Evolutionary conservation across 345 rosid species (phyloP).

Genomic region (Arabidopsis thaliana): DNA sequence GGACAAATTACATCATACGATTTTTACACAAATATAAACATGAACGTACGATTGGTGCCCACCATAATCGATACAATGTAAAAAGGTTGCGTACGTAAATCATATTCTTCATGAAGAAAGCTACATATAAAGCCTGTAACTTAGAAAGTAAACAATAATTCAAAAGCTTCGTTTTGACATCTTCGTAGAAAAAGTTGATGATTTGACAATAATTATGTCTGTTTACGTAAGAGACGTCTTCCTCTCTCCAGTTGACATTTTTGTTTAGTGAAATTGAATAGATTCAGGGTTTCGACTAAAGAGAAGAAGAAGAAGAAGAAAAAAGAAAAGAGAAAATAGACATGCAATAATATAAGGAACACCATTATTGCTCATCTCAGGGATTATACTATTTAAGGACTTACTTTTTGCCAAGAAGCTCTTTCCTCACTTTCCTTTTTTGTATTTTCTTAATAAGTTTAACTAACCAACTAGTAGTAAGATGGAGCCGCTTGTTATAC

Average conservation of each 20-base stretch:
- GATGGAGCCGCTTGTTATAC: slow-evolving; percentile 24
- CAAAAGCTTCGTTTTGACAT: slow-evolving; percentile 27
- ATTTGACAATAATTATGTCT: slow-evolving; percentile 12
- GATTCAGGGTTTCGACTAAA: slow-evolving; percentile 35
- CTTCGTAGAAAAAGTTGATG: slow-evolving; percentile 28
- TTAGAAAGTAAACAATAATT: neutral
- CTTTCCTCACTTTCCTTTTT: slow-evolving; percentile 28
- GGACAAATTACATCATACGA: neutral
- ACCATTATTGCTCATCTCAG: slow-evolving; percentile 41
- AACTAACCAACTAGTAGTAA: slow-evolving; percentile 25
- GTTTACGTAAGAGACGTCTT: slow-evolving; percentile 36
- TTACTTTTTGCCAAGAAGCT: slow-evolving; percentile 20
- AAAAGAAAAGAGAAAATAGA: slow-evolving; percentile 37
- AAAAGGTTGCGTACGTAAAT: slow-evolving; percentile 31
- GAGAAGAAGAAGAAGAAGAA: slow-evolving; percentile 16
- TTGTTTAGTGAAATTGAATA: neutral
- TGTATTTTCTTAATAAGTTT: slow-evolving; percentile 22
- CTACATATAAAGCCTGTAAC: neutral
- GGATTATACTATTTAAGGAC: slow-evolving; percentile 29
- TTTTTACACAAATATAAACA: neutral
- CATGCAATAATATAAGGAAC: slow-evolving; percentile 44
- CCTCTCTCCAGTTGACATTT: slow-evolving; percentile 23
- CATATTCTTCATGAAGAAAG: slow-evolving; percentile 22
- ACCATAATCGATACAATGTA: slow-evolving; percentile 6
- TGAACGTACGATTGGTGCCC: slow-evolving; percentile 10